Conservation (phyloP, 2,329 filamentous ascomycete species). For the Mycogone perniciosa region DNA sequence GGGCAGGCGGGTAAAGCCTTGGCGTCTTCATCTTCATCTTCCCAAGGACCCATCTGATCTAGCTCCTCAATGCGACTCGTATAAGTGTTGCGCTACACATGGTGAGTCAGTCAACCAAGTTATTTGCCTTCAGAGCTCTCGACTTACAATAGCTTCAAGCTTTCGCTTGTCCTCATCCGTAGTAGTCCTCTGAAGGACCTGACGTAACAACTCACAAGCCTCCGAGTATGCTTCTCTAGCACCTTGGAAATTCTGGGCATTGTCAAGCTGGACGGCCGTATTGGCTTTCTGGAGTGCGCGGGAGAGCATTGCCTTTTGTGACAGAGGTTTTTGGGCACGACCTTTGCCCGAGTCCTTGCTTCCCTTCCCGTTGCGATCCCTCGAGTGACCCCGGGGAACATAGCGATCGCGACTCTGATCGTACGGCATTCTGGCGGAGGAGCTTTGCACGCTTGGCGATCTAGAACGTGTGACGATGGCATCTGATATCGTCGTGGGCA, state of each 20-base stretch:
- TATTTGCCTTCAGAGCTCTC: not conserved
- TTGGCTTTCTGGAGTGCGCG: slow-evolving; percentile 92
- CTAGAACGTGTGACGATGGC: slow-evolving; percentile 14
- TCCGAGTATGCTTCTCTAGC: slow-evolving; percentile 87
- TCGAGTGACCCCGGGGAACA: slow-evolving; percentile 25
- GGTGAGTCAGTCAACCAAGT: slow-evolving; percentile 6
- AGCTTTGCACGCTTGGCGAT: slow-evolving; percentile 15
- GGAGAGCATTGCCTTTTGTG: slow-evolving; percentile 95
- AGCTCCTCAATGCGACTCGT: slow-evolving; percentile 84
- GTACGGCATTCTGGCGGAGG: slow-evolving; percentile 23
- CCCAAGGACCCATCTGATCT: slow-evolving; percentile 58
- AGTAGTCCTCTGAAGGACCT: slow-evolving; percentile 79
- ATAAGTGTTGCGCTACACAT: slow-evolving; percentile 71
- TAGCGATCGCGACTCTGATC: slow-evolving; percentile 26
- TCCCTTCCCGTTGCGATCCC: slow-evolving; percentile 27
- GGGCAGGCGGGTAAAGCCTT: slow-evolving; percentile 72
- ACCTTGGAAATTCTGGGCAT: slow-evolving; percentile 89
- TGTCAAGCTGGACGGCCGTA: slow-evolving; percentile 89
- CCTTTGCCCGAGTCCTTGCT: slow-evolving; percentile 26
- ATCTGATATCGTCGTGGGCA: slow-evolving; percentile 1
- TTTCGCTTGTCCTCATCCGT: slow-evolving; percentile 85
- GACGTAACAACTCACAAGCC: slow-evolving; percentile 79
- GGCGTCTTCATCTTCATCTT: slow-evolving; percentile 44
- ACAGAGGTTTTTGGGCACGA: slow-evolving; percentile 44
- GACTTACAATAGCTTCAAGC: slow-evolving; percentile 83